phyloP scores from a whole-genome alignment of 495 filamentous ascomycete genomes.

The Lepidopterella palustris region DNA sequence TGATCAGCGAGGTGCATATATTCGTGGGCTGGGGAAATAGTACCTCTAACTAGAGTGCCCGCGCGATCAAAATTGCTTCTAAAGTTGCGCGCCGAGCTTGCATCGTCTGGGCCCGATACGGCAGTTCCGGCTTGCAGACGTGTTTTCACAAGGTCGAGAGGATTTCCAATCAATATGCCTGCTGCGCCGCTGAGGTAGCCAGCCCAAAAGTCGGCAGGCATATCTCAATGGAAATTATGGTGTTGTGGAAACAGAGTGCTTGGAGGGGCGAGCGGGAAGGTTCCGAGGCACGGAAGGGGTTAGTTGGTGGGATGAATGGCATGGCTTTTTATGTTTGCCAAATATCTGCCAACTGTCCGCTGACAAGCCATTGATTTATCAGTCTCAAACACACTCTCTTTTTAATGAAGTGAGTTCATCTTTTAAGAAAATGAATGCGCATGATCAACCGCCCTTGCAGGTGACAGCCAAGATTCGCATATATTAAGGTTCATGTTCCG shows the following conservation, averaged over 20 bases:
- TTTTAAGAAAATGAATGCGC: too few relatives aligned
- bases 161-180: conserved; percentile 82
- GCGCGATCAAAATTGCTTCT: conserved; percentile 40
- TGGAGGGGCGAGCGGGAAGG: not conserved
- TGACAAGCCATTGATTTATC: too few relatives aligned
- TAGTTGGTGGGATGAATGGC: not conserved
- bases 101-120: conserved; percentile 6
- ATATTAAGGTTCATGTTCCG: not conserved
- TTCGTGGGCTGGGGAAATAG: too few relatives aligned
- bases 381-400: too few relatives aligned
- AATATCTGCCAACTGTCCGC: too few relatives aligned
- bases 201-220: conserved; percentile 82
- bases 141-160: conserved; percentile 80
- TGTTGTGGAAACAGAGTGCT: too few relatives aligned
- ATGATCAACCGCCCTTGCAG: too few relatives aligned
- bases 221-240: conserved; percentile 30
- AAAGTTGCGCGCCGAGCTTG: conserved; percentile 17
- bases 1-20: not conserved
- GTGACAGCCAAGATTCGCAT: too few relatives aligned
- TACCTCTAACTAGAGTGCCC: conserved; percentile 47
- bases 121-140: conserved; percentile 58
- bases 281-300: not conserved
- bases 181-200: conserved; percentile 78
- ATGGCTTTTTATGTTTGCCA: too few relatives aligned
- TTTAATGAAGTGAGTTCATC: too few relatives aligned